phyloP scores from a whole-genome alignment of 1,139 yeast genomes.

The Pichia sp. region DNA sequence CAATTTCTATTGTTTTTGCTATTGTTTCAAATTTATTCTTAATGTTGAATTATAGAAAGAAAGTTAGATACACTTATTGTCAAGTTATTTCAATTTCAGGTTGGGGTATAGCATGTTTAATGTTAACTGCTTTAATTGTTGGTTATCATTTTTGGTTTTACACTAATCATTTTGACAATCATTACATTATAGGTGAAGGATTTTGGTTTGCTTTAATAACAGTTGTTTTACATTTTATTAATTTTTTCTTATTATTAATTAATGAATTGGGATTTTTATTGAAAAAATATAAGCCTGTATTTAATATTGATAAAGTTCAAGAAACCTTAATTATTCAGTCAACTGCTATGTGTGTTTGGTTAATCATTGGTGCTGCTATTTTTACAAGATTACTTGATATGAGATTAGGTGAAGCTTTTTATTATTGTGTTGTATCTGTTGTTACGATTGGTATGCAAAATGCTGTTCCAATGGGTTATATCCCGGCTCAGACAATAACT shows the following conservation, averaged over 20 bases:
- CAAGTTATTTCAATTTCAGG: constrained; percentile 58
- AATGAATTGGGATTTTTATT: constrained; percentile 58
- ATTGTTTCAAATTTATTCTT: constrained; percentile 59
- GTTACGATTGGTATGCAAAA: constrained; percentile 81
- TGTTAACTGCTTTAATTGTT: constrained; percentile 46
- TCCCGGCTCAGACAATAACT: constrained; percentile 48
- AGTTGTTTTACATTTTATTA: constrained; percentile 49
- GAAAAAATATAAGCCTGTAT: constrained; percentile 59
- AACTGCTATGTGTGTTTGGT: constrained; percentile 59
- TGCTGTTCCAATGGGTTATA: constrained; percentile 40
- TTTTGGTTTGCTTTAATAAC: constrained; percentile 75
- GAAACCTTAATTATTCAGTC: constrained; percentile 68
- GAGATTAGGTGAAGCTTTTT: constrained; percentile 57
- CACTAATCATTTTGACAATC: constrained; percentile 15
- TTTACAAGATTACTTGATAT: constrained; percentile 39
- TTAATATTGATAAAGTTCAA: constrained; percentile 61
- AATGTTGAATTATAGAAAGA: constrained; percentile 58
- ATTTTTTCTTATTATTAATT: constrained; percentile 45
- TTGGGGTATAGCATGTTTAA: constrained; percentile 52
- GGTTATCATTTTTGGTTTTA: constrained; percentile 25
- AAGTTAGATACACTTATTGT: constrained; percentile 49
- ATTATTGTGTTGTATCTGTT: constrained; percentile 65
- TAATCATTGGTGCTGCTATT: constrained; percentile 61
- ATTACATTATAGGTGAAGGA: constrained; percentile 47
- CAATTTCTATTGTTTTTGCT: constrained; percentile 58